phyloP scores from a whole-genome alignment of 2,329 filamentous ascomycete genomes.

The Sporothrix luriei region DNA sequence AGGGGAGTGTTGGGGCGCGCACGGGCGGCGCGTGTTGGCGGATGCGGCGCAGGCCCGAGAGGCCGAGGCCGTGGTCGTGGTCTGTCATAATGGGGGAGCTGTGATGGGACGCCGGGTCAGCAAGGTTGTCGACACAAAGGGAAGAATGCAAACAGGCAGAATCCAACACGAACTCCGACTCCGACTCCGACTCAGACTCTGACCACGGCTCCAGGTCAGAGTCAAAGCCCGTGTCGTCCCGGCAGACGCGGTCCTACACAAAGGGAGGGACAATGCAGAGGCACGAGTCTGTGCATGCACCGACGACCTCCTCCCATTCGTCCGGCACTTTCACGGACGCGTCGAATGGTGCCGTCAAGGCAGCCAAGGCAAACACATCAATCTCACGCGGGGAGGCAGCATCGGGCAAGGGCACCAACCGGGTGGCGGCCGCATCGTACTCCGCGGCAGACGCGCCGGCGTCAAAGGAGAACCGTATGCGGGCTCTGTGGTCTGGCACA shows the following conservation, averaged over 20 bases:
- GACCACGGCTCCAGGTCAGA: background rate
- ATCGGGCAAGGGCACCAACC: constrained; percentile 56
- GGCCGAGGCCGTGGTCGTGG: constrained; percentile 83
- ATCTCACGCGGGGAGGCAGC: background rate
- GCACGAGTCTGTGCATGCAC: background rate
- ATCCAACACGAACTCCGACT: background rate
- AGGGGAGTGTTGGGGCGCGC: constrained; percentile 66
- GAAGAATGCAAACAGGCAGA: too few species aligned
- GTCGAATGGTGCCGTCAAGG: background rate
- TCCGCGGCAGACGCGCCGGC: constrained; percentile 63
- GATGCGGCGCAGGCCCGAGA: constrained; percentile 88
- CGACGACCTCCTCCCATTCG: background rate
- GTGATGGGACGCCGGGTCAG: constrained; percentile 35
- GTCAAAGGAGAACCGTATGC: constrained; percentile 77
- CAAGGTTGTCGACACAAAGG: background rate
- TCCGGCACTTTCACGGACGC: background rate
- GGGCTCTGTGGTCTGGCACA: constrained; percentile 56
- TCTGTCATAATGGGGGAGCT: constrained; percentile 82
- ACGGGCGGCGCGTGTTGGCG: constrained; percentile 73
- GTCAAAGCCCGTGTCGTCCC: background rate
- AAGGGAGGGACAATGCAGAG: background rate
- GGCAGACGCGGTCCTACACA: background rate
- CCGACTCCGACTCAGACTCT: background rate
- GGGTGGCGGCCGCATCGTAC: constrained; percentile 71
- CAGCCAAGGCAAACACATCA: background rate